phyloP scores from a whole-genome alignment of 495 filamentous ascomycete species.

The Penicillium egyptiacum region DNA sequence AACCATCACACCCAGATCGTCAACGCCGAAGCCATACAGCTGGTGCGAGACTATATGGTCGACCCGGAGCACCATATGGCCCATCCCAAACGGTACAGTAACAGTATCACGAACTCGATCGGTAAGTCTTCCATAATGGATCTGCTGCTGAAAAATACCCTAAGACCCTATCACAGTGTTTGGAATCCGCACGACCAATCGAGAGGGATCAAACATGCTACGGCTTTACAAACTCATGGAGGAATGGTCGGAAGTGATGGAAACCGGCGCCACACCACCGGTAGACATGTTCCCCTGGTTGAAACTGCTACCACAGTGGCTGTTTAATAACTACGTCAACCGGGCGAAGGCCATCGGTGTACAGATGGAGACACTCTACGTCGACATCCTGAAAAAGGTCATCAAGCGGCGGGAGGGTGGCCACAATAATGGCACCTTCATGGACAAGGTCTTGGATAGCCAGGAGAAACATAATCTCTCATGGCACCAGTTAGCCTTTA shows the following conservation, averaged over 20 bases:
- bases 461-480: slow-evolving; percentile 32
- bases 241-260: slow-evolving; percentile 48
- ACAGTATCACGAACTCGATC: neutral
- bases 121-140: neutral
- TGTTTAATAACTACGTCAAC: slow-evolving; percentile 32
- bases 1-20: neutral
- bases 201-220: slow-evolving; percentile 28
- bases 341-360: slow-evolving; percentile 21
- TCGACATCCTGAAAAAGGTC: slow-evolving; percentile 15
- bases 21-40: neutral
- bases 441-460: slow-evolving; percentile 46
- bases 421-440: slow-evolving; percentile 29
- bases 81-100: neutral
- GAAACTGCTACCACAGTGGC: slow-evolving; percentile 35
- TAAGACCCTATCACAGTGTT: slow-evolving; percentile 10
- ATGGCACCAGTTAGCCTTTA: slow-evolving; percentile 20
- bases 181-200: slow-evolving; percentile 40
- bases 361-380: slow-evolving; percentile 30
- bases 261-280: slow-evolving; percentile 51
- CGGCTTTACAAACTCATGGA: slow-evolving; percentile 50
- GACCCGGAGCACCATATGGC: neutral
- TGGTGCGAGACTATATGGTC: neutral
- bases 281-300: slow-evolving; percentile 50
- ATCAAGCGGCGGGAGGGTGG: slow-evolving; percentile 11
- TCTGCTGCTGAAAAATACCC: slow-evolving; percentile 3